phyloP scores from a whole-genome alignment of 495 filamentous ascomycete genomes.

The Lepidopterella palustris region DNA sequence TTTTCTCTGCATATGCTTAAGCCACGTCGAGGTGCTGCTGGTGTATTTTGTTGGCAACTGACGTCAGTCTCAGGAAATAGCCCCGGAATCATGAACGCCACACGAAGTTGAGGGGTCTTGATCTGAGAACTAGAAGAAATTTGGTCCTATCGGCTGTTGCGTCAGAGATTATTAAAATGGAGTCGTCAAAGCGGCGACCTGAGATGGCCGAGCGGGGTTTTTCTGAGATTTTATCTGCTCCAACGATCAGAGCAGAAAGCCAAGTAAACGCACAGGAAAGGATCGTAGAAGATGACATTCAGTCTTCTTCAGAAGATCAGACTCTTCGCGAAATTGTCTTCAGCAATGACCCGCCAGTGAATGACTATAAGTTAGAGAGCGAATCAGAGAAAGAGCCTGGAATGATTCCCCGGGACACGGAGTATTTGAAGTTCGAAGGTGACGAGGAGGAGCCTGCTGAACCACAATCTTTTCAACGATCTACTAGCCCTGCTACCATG shows the following conservation, averaged over 20 bases:
- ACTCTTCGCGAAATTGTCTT: not conserved
- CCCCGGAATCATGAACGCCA: too few relatives aligned
- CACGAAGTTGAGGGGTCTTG: too few relatives aligned
- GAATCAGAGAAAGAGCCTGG: constrained; percentile 17
- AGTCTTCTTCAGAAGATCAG: not conserved
- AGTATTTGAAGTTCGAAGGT: constrained; percentile 38
- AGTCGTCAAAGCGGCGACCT: not conserved
- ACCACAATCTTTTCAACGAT: constrained; percentile 58
- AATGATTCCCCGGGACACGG: constrained; percentile 24
- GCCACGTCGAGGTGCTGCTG: too few relatives aligned
- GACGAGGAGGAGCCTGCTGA: constrained; percentile 59
- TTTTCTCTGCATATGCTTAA: too few relatives aligned
- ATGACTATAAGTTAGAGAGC: constrained; percentile 17
- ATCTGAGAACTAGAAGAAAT: too few relatives aligned
- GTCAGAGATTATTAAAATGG: not conserved
- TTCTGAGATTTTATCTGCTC: not conserved
- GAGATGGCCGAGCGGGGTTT: not conserved
- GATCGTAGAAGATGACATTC: not conserved
- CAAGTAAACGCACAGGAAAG: not conserved
- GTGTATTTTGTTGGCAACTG: too few relatives aligned
- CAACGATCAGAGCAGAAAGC: not conserved
- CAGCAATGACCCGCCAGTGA: constrained; percentile 11
- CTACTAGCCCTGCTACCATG: constrained; percentile 47
- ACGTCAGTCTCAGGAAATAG: too few relatives aligned
- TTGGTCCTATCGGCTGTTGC: too few relatives aligned